phyloP scores from a whole-genome alignment of 2,329 filamentous ascomycete species.

The Cladosporium austrohemisphaericum region DNA sequence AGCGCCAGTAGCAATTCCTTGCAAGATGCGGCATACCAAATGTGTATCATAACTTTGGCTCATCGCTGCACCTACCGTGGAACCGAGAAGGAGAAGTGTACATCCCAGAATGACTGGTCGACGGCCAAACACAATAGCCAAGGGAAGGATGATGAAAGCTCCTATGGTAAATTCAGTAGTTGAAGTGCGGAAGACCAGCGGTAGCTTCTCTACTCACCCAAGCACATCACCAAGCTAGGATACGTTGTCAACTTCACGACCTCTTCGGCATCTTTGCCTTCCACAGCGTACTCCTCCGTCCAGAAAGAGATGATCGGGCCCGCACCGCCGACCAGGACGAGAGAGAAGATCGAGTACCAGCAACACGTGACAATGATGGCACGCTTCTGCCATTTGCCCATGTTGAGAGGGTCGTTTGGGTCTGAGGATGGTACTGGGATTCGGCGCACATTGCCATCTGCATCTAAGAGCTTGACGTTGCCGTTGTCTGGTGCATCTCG shows the following conservation, averaged over 20 bases:
- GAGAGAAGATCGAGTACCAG: slow-evolving; percentile 31
- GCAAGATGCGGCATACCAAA: slow-evolving; percentile 36
- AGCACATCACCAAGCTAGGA: slow-evolving; percentile 39
- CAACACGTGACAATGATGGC: slow-evolving; percentile 31
- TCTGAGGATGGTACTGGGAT: slow-evolving; percentile 24
- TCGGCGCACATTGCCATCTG: slow-evolving; percentile 20
- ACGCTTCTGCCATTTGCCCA: slow-evolving; percentile 30
- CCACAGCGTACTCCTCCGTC: slow-evolving; percentile 30
- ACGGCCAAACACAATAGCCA: slow-evolving; percentile 40
- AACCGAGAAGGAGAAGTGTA: slow-evolving; percentile 29
- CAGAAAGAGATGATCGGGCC: slow-evolving; percentile 38
- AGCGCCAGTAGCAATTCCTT: slow-evolving; percentile 36
- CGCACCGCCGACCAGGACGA: slow-evolving; percentile 52
- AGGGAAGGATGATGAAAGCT: slow-evolving; percentile 38
- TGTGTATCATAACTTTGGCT: slow-evolving; percentile 36
- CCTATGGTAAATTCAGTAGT: not conserved
- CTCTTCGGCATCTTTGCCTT: slow-evolving; percentile 25
- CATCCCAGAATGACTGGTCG: slow-evolving; percentile 35
- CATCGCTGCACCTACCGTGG: slow-evolving; percentile 35
- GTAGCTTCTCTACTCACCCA: slow-evolving; percentile 24
- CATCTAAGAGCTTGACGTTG: slow-evolving; percentile 21
- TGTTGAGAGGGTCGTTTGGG: slow-evolving; percentile 31
- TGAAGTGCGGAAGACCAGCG: not conserved
- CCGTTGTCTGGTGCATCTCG: slow-evolving; percentile 2
- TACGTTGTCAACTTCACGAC: slow-evolving; percentile 37